phyloP scores from a whole-genome alignment of 345 rosid species.

The Hirschfeldia incana region DNA sequence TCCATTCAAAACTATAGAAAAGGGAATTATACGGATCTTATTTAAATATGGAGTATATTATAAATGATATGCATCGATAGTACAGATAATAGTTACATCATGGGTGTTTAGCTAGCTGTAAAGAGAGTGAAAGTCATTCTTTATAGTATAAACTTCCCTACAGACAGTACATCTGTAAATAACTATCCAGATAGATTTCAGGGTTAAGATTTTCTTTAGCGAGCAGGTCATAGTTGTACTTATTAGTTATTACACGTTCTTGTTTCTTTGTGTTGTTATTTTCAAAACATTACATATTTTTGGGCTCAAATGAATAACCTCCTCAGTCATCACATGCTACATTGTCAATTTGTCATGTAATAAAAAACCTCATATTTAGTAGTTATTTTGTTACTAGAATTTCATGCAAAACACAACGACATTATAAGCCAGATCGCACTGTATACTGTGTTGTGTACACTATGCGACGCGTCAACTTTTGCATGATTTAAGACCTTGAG shows the following conservation, averaged over 20 bases:
- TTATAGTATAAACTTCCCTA: conserved; percentile 1
- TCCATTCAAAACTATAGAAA: background rate
- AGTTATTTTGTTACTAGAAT: background rate
- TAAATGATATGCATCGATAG: background rate
- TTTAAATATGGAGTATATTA: background rate
- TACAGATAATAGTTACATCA: conserved; percentile 14
- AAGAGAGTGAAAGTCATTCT: conserved; percentile 19
- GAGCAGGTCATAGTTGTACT: background rate
- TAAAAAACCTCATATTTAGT: background rate
- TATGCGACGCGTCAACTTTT: background rate
- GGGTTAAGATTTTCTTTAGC: conserved; percentile 12
- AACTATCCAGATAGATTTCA: conserved; percentile 9
- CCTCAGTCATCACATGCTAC: conserved; percentile 13
- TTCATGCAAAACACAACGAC: background rate
- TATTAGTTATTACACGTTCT: too few relatives aligned
- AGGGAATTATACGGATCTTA: conserved; percentile 9
- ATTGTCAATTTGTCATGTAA: background rate
- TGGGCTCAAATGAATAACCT: too few relatives aligned
- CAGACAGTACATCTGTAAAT: background rate
- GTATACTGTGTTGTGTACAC: background rate
- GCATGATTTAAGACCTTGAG: background rate
- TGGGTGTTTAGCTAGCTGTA: conserved; percentile 28
- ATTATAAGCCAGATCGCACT: background rate
- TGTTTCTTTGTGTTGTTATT: too few relatives aligned
- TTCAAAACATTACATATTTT: too few relatives aligned